These are phyloP conservation scores for Allium cepa DNA, from an alignment of 106 monocot species.

Conservation along the genomic window DNA sequence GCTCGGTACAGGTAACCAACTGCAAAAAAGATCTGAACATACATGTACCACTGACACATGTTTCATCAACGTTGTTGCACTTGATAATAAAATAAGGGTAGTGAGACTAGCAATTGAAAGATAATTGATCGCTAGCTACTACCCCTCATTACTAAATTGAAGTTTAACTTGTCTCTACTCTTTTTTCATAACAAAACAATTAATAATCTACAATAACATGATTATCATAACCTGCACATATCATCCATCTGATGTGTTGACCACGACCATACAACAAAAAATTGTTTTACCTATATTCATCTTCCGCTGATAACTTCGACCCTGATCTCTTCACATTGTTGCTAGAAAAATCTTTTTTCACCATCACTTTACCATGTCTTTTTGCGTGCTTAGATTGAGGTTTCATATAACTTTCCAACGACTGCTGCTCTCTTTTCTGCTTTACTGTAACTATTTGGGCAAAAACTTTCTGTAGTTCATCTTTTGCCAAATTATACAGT, in stretches of 20 bases:
- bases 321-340: slow-evolving; percentile 25
- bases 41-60: no score
- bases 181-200: slow-evolving; percentile 6
- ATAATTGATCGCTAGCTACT: no score
- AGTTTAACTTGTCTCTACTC: no score
- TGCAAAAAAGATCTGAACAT: no score
- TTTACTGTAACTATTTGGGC: slow-evolving; percentile 42
- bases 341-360: slow-evolving; percentile 20
- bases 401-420: slow-evolving; percentile 32
- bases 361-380: slow-evolving; percentile 25
- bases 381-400: slow-evolving; percentile 39
- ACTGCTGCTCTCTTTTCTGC: slow-evolving; percentile 38
- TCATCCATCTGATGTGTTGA: no score
- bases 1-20: no score
- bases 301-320: slow-evolving; percentile 15
- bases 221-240: no score
- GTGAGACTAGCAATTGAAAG: no score
- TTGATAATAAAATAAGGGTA: no score
- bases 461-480: slow-evolving; percentile 44
- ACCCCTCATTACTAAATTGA: no score
- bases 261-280: no score
- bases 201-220: slow-evolving; percentile 1
- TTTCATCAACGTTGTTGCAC: no score
- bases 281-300: slow-evolving; percentile 5
- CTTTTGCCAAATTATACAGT: slow-evolving; percentile 51